Percentiles rank a stretch among this genome's conserved stretches.
Evolutionary conservation across 2,329 filamentous ascomycete genomes (phyloP).

Genomic region (Catunica adiposa): DNA sequence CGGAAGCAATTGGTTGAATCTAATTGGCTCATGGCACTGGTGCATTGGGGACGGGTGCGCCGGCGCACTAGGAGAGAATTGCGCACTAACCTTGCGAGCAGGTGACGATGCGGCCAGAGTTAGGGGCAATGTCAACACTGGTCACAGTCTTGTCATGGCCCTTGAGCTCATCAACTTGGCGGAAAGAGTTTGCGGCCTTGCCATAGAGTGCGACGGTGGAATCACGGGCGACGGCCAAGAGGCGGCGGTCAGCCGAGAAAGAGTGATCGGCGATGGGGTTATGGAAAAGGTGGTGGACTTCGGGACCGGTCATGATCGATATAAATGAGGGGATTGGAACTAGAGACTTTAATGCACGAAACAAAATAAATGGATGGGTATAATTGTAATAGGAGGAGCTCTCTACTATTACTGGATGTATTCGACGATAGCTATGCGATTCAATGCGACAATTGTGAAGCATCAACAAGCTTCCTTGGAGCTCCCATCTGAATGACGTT

Average conservation of each 20-base stretch:
- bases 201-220: conserved; percentile 79
- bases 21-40: neutral
- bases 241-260: conserved; percentile 81
- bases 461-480: neutral
- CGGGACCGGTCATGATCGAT: conserved; percentile 55
- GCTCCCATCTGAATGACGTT: conserved; percentile 15
- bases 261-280: conserved; percentile 93
- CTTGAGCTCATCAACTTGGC: conserved; percentile 79
- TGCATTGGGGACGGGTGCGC: neutral
- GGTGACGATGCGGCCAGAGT: conserved; percentile 83
- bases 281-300: conserved; percentile 95
- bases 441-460: neutral
- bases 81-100: conserved; percentile 65
- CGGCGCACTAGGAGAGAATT: neutral
- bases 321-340: conserved; percentile 19
- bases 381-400: conserved; percentile 41
- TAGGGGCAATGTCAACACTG: conserved; percentile 84
- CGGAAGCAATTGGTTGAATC: neutral
- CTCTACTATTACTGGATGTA: conserved; percentile 65
- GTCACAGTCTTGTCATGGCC: conserved; percentile 97
- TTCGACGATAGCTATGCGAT: neutral
- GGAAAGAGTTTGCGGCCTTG: conserved; percentile 55
- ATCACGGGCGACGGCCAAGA: conserved; percentile 80
- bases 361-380: neutral
- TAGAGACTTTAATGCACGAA: conserved; percentile 15